Evolutionary conservation across 2,329 filamentous ascomycete genomes (phyloP), one percentile per base, ranked within the genome.

Genomic region (Aaosphaeria arxii): DNA sequence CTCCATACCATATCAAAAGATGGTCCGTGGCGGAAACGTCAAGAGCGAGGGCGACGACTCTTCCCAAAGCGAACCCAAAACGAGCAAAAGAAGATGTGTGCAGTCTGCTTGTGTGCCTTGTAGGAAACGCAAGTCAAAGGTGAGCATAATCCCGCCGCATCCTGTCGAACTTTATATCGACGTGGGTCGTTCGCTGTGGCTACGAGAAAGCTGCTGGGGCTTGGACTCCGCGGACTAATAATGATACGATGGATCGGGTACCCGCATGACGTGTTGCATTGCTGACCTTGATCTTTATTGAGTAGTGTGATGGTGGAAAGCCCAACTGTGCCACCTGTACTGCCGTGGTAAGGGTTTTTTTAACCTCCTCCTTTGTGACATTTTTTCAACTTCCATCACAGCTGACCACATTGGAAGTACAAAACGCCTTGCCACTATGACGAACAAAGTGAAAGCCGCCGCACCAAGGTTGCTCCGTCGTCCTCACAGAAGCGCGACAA

Each of bases 291-390:
- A 36, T 9, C 24, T 30, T 17, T 30, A 30, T 35, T n/a, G 29
- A 24, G 39, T 53, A 79, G 76, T 80, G 77, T 57, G 77, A 80
- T 61, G 76, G 77, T 33, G 64, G 67, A 31, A 62, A 70, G 9
- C 77, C 77, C 32, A 61, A 71, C 5, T 80, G 77, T 61, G 75
- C 75, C 24, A 78, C 77, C 7, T 80, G 77, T 54, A 70, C 67
- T 6, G 74, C 75, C 17, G 76, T 80, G 7, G 33, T 36, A 36
- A 36, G 17, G 33, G 2, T 36, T 9, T n/a, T 80, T 79, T 59
- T 68, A 72, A n/a, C 13, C 38, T 28, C 7, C 42, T 11, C 9
- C 13, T 7, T 31, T 28, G 29, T 29, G 11, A 11, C 13, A 11
- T 28, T 11, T 43, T 9, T 43, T 11, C 11, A 28, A 31, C 41